Evolutionary conservation across 2,329 filamentous ascomycete species (phyloP).

Genomic region (Penicillium oxalicum): DNA sequence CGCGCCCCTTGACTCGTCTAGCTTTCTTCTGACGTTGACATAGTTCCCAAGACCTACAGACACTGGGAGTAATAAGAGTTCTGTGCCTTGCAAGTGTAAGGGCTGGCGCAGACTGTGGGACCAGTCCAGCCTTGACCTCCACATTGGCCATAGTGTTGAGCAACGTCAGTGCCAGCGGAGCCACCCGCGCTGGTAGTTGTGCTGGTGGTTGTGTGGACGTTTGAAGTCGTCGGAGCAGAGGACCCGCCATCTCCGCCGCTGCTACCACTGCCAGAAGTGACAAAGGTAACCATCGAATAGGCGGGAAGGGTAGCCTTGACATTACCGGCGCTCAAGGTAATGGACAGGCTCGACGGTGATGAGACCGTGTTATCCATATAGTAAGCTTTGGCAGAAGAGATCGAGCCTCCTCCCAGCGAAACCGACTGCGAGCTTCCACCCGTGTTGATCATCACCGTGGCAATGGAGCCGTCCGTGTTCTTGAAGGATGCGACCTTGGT

Average conservation of each 20-base stretch:
- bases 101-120: background rate
- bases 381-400: conserved; percentile 1
- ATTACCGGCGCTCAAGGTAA: background rate
- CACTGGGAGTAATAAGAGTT: conserved; percentile 2
- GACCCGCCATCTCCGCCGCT: background rate
- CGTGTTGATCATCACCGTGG: conserved; percentile 25
- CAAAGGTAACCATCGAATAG: conserved; percentile 2
- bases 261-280: background rate
- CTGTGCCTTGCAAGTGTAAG: background rate
- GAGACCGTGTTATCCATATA: conserved; percentile 3
- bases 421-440: background rate
- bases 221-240: background rate
- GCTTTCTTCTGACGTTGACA: too few species aligned
- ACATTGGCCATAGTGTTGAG: conserved; percentile 2
- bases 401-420: background rate
- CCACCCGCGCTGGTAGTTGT: background rate
- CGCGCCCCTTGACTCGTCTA: too few species aligned
- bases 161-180: background rate
- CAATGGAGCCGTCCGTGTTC: conserved; percentile 31
- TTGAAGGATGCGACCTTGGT: conserved; percentile 22
- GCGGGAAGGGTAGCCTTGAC: background rate
- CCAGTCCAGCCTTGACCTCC: conserved; percentile 2
- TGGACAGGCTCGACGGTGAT: background rate
- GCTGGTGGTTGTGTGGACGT: background rate
- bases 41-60: background rate